These are phyloP conservation scores for Hypoxylon sp. DNA, from an alignment of 2,329 filamentous ascomycete genomes.

Conservation along the genomic window DNA sequence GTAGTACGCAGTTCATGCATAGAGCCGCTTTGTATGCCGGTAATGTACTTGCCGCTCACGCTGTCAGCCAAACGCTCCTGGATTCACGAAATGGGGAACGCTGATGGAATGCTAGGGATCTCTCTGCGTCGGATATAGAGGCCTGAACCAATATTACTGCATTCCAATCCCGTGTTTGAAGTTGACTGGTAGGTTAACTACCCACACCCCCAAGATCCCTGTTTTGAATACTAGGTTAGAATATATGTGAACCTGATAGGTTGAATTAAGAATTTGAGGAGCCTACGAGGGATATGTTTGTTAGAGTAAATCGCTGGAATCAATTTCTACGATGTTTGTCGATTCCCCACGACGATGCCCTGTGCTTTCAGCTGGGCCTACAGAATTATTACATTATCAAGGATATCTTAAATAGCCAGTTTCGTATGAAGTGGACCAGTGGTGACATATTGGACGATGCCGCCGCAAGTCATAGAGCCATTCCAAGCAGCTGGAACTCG, in stretches of 20 bases:
- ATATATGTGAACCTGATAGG: neutral
- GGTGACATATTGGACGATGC: neutral
- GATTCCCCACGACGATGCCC: neutral
- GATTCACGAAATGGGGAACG: neutral
- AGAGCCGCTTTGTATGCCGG: constrained; percentile 20
- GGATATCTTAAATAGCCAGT: neutral
- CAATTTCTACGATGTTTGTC: neutral
- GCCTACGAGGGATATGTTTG: neutral
- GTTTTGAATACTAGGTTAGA: neutral
- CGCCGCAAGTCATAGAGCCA: constrained; percentile 23
- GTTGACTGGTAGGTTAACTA: neutral
- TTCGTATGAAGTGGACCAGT: constrained; percentile 14
- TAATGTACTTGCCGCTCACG: constrained; percentile 6
- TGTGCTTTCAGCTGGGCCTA: neutral
- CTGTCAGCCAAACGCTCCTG: neutral
- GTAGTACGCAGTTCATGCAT: constrained; percentile 7
- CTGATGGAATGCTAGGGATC: neutral
- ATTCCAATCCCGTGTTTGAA: constrained; percentile 9
- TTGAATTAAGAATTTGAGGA: neutral
- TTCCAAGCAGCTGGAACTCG: constrained; percentile 27
- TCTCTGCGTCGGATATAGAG: neutral
- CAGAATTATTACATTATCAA: neutral
- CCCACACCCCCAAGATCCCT: neutral
- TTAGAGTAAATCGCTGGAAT: neutral
- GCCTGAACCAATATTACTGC: neutral